Conservation (phyloP, 352 stramenopile genomes). For the Phytopythium ostracodes region DNA sequence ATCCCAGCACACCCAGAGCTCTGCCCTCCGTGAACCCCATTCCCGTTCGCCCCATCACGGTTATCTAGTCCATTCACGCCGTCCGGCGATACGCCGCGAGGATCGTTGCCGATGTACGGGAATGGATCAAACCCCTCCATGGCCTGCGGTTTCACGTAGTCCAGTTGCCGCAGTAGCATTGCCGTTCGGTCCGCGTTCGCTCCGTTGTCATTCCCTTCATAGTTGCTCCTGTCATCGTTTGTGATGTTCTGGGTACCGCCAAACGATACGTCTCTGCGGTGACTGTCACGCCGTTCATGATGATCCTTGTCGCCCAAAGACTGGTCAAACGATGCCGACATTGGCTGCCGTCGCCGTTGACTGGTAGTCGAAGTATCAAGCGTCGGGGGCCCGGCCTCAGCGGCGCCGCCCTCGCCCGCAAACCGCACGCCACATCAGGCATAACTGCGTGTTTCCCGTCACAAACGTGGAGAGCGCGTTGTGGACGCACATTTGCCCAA, state of each 20-base stretch:
- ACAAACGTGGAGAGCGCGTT: constrained; percentile 79
- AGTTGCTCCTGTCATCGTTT: background rate
- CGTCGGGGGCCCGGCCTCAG: background rate
- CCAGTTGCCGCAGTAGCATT: constrained; percentile 79
- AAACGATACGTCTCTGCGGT: background rate
- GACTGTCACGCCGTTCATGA: background rate
- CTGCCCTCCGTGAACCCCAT: background rate
- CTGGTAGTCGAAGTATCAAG: constrained; percentile 2
- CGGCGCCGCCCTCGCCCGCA: constrained; percentile 24
- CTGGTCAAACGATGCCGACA: background rate
- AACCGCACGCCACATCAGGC: constrained; percentile 87
- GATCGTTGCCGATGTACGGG: constrained; percentile 56
- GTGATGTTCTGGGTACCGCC: background rate
- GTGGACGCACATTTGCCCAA: constrained; percentile 75
- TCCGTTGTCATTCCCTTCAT: background rate
- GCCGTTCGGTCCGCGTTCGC: constrained; percentile 57
- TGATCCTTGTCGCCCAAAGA: constrained; percentile 2
- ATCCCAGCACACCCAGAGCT: constrained; percentile 47
- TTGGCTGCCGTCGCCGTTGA: background rate
- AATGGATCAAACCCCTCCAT: constrained; percentile 87
- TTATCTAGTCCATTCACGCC: constrained; percentile 14
- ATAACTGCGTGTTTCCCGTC: constrained; percentile 65
- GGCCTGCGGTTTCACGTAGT: constrained; percentile 83
- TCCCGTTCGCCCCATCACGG: constrained; percentile 20
- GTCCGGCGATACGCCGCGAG: constrained; percentile 22